Base-by-base conservation (phyloP, 2,329 filamentous ascomycete genomes). In the Penicillium sumatraense region DNA sequence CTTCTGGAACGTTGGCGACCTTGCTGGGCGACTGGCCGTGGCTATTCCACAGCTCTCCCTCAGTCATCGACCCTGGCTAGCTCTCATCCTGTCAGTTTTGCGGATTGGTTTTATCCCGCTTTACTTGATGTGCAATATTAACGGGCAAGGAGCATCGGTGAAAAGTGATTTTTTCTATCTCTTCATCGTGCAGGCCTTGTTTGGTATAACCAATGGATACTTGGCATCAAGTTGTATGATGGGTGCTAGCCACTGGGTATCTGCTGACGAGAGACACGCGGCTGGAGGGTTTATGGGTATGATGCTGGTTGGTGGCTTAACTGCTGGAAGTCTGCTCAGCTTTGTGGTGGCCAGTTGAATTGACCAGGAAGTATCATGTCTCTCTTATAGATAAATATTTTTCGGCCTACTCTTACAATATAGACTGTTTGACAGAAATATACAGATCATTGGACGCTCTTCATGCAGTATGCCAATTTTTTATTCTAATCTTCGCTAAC, bases 251-350 rank as follows among this genome's bases (percentile, higher is more conserved):
- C 86, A 90, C 62, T 93, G 87, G 84, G 93, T 98, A 1, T 87
- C 88, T 3, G 85, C 88, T 1, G 86, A 88, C 9, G 93, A 99
- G 78, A 82, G 89, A 29, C 92, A 96, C 77, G 93, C 91, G 5
- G 88, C 92, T 0, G 95, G 93, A 44, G 91, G 89, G 1, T 98
- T 98, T 72, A 98, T 99, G 95, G 89, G 90, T 3, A 74, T 97
- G 60, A 91, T 89, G 72, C 83, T 98, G n/a, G 90, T 97, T 16
- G 86, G 84, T 5, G 95, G 95, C 0, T 76, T 98, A 74, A 85
- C 91, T 2, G 81, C 82, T 21, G 95, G 95, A n/a, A 98, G 93
- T 75, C 74, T 98, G 66, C 73, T 96, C 71, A 98, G 93, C 72
- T 99, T 98, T 74, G 81, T 86, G 9, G 85, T 86, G 59, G 83